A percentile compares a stretch with the other conserved stretches of the same genome.
phyloP scores from a whole-genome alignment of 2,329 filamentous ascomycete genomes.

The Penicillium psychrosexuale region DNA sequence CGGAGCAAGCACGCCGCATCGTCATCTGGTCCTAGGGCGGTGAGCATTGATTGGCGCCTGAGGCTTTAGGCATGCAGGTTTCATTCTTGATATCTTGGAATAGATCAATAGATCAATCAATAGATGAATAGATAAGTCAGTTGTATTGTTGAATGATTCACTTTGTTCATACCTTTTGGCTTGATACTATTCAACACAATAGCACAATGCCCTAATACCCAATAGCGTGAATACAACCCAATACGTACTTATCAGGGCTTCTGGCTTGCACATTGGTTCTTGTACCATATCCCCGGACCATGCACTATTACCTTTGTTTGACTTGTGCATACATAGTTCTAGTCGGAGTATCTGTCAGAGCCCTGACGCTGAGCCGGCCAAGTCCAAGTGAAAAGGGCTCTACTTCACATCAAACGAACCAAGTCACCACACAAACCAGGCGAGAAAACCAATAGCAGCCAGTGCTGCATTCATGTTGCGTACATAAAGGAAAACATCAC shows the following conservation, averaged over 20 bases:
- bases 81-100: neutral
- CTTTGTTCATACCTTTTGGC: neutral
- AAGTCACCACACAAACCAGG: neutral
- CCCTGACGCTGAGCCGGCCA: neutral
- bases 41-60: neutral
- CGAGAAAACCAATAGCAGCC: slow-evolving; percentile 16
- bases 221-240: neutral
- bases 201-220: neutral
- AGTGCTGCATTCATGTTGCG: slow-evolving; percentile 15
- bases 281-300: neutral
- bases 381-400: neutral
- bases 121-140: neutral
- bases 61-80: neutral
- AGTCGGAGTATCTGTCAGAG: neutral
- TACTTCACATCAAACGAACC: neutral
- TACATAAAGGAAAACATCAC: slow-evolving; percentile 19
- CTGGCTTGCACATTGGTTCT: neutral
- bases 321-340: neutral
- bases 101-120: neutral
- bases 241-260: neutral
- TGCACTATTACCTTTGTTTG: neutral
- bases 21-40: slow-evolving; percentile 7
- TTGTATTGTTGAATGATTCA: neutral
- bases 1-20: slow-evolving; percentile 6
- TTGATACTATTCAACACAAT: neutral